A percentile compares a stretch with the other conserved stretches of the same genome.
Evolutionary conservation across 2,329 filamentous ascomycete species (phyloP).

Genomic region (Aspergillus brasiliensis): DNA sequence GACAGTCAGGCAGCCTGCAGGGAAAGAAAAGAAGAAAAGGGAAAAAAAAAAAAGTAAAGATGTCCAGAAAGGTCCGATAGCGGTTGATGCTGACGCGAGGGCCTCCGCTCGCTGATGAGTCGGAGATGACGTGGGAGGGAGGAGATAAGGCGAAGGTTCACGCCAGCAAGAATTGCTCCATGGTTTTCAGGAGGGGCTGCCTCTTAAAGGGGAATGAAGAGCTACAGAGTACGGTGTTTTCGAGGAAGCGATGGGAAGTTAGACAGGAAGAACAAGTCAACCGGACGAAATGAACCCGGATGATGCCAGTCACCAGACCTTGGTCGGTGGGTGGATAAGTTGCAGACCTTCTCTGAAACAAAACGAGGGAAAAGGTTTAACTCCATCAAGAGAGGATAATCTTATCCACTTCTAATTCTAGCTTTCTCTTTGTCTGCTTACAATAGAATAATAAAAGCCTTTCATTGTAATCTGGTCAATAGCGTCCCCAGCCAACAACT

Average conservation of each 20-base stretch:
- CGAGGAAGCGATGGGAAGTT: too few relatives aligned
- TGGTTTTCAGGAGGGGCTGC: neutral
- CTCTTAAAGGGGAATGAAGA: neutral
- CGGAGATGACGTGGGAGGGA: conserved; percentile 7
- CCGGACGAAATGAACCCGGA: neutral
- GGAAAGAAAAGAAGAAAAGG: neutral
- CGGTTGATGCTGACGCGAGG: neutral
- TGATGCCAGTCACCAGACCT: conserved; percentile 1
- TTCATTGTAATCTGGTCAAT: neutral
- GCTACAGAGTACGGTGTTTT: too few relatives aligned
- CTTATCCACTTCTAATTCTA: neutral
- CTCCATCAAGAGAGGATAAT: neutral
- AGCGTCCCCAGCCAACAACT: neutral
- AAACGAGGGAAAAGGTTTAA: neutral
- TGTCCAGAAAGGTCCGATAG: conserved; percentile 4
- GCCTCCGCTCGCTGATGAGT: conserved; percentile 2
- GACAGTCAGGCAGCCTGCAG: neutral
- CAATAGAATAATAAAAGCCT: neutral
- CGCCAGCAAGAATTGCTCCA: neutral
- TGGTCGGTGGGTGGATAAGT: neutral
- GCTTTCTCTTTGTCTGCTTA: neutral
- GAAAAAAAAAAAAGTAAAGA: neutral
- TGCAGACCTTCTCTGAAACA: neutral
- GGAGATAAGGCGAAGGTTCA: conserved; percentile 4
- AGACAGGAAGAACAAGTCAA: neutral